These are phyloP conservation scores for Decorospora gaudefroyi DNA, from an alignment of 2,329 filamentous ascomycete genomes.

Conservation along the genomic window DNA sequence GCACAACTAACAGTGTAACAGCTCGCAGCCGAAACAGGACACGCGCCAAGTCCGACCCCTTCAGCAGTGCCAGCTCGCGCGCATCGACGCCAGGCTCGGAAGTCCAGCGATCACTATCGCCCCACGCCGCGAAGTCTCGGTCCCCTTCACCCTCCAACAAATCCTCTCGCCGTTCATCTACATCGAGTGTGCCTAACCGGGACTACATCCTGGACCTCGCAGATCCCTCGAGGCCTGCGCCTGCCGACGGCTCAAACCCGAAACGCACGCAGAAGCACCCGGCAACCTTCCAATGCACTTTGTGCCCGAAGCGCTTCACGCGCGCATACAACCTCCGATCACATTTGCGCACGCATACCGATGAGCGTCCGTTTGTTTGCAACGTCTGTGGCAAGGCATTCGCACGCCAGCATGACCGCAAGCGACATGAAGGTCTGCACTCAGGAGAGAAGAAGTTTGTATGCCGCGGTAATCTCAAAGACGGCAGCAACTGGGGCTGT, in stretches of 20 bases:
- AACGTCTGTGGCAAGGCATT: constrained; percentile 97
- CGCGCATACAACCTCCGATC: constrained; percentile 95
- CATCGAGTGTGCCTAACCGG: constrained; percentile 60
- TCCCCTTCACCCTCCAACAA: constrained; percentile 56
- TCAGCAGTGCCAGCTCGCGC: constrained; percentile 55
- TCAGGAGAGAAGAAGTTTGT: constrained; percentile 99
- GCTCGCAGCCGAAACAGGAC: constrained; percentile 61
- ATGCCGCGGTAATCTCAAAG: constrained; percentile 87
- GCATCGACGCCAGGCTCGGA: constrained; percentile 50
- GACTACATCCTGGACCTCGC: constrained; percentile 89
- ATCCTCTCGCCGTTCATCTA: constrained; percentile 55
- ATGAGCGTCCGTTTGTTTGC: constrained; percentile 95
- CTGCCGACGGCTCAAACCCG: constrained; percentile 51
- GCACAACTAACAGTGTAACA: constrained; percentile 37
- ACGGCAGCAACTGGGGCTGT: constrained; percentile 86
- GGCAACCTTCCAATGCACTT: constrained; percentile 89
- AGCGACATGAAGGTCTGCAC: constrained; percentile 93
- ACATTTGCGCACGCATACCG: constrained; percentile 92
- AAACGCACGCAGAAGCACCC: constrained; percentile 97
- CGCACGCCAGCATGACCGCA: constrained; percentile 94
- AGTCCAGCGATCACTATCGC: constrained; percentile 49
- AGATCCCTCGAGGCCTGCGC: constrained; percentile 78
- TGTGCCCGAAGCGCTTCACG: constrained; percentile 96
- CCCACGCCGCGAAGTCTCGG: constrained; percentile 51
- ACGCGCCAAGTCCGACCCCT: constrained; percentile 64